These are phyloP conservation scores for Cytospora chrysosperma DNA, from an alignment of 2,329 filamentous ascomycete genomes.

Conservation along the genomic window DNA sequence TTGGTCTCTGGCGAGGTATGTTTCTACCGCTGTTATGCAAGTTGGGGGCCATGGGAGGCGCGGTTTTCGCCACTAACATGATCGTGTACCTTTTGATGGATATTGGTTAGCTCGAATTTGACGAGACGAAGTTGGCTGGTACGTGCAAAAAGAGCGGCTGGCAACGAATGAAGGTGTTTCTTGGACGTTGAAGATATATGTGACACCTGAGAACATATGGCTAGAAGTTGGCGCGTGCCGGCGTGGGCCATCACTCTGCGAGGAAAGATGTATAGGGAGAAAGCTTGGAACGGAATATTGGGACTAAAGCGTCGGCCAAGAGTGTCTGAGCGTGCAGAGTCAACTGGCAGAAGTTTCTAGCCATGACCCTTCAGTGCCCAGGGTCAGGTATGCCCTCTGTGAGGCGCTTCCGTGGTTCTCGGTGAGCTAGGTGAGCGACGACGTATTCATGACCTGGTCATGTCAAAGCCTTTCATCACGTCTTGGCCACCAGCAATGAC, in stretches of 20 bases:
- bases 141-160: background rate
- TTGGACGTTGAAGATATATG: background rate
- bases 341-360: background rate
- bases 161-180: background rate
- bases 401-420: background rate
- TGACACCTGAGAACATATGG: background rate
- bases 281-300: no score
- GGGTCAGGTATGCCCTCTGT: background rate
- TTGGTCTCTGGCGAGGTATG: background rate
- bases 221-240: background rate
- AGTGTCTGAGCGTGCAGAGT: background rate
- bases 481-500: background rate
- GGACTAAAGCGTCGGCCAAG: background rate
- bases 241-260: background rate
- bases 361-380: background rate
- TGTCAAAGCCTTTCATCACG: background rate
- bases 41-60: background rate
- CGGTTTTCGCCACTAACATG: background rate
- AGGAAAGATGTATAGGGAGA: no score
- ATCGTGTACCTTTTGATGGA: background rate
- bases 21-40: background rate
- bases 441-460: background rate
- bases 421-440: background rate
- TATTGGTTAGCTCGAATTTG: background rate
- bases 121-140: background rate